Evolutionary conservation across 148 eudicot genomes (phyloP).

Genomic region (Polygonum aviculare): DNA sequence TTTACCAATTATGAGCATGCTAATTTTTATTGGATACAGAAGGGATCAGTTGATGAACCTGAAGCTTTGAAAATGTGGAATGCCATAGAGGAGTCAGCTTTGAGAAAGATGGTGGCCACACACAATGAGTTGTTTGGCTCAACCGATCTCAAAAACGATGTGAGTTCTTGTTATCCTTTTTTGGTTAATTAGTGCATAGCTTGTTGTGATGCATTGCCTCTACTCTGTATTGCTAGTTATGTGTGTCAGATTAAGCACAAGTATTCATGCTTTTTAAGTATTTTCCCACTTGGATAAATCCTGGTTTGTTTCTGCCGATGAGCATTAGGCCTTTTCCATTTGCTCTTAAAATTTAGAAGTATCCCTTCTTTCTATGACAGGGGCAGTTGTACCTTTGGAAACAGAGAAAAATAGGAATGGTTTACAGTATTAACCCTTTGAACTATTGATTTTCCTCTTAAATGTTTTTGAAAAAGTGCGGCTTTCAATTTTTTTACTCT

Average conservation of each 20-base stretch:
- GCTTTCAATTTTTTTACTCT: neutral
- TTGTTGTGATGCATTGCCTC: neutral
- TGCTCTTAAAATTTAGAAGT: neutral
- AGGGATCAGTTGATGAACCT: slow-evolving; percentile 33
- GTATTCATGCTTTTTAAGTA: neutral
- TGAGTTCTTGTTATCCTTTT: slow-evolving; percentile 21
- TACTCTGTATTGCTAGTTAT: neutral
- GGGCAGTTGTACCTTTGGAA: neutral
- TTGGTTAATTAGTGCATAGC: neutral
- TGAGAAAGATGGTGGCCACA: slow-evolving; percentile 48
- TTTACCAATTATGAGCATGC: neutral
- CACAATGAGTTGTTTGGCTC: slow-evolving; percentile 76
- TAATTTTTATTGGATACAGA: slow-evolving; percentile 16
- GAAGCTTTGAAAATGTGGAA: slow-evolving; percentile 49
- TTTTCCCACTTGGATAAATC: neutral
- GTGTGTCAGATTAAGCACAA: neutral
- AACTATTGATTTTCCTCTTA: neutral
- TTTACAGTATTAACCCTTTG: neutral
- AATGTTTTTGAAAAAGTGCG: neutral
- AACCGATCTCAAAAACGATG: slow-evolving; percentile 46
- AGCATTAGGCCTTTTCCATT: neutral
- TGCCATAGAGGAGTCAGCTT: slow-evolving; percentile 40
- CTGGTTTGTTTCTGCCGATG: neutral
- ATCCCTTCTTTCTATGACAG: neutral
- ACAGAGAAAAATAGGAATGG: neutral